Base-by-base conservation (phyloP, 2,329 filamentous ascomycete genomes). In the Geosmithia flava region DNA sequence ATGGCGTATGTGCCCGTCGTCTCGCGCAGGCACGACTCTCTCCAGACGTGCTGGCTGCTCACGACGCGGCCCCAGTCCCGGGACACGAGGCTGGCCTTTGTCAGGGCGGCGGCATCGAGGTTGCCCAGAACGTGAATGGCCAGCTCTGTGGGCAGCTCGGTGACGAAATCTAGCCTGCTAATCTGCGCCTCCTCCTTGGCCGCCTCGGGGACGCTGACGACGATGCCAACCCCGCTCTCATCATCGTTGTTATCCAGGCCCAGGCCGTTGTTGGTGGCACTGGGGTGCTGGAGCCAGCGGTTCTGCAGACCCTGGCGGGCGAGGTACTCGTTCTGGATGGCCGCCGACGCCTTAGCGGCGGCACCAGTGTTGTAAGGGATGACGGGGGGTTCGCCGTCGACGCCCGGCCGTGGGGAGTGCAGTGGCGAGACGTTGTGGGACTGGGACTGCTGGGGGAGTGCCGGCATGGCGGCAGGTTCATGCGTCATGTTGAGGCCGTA, bases 201-300 rank as follows among this genome's bases (percentile, higher is more conserved):
- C 29, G 6, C 29, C 3, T 67, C 67, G 17, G 68, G 62, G 17
- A 68, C 60, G 1, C 72, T 72, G 2, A 81, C 62, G 1, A 71
- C 68, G 46, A 83, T 82, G 30, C 78, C 78, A 47, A 83, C 81
- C 19, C 79, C 79, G 54, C 80, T 83, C 62, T 83, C 79, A 23
- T 72, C 67, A 53, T 83, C 78, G 53, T 74, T 77, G 45, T 64
- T 65, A 17, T 74, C 72, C 2, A 77, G 72, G 30, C 59, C 61
- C 2, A 57, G 55, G 7, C 29, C 29, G 29, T 30, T 30, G 29
- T 30, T 30, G 11, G 29, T 30, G 6, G 29, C 11, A 19, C 59
- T 55, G 4, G 64, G 60, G 8, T 67, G 59, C 7, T 76, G 58
- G 62, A 71, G 69, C 46, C 68, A 64, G 41, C 67, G 48, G 5